phyloP scores from a whole-genome alignment of 2,329 filamentous ascomycete genomes.

The Aspergillus jensenii region DNA sequence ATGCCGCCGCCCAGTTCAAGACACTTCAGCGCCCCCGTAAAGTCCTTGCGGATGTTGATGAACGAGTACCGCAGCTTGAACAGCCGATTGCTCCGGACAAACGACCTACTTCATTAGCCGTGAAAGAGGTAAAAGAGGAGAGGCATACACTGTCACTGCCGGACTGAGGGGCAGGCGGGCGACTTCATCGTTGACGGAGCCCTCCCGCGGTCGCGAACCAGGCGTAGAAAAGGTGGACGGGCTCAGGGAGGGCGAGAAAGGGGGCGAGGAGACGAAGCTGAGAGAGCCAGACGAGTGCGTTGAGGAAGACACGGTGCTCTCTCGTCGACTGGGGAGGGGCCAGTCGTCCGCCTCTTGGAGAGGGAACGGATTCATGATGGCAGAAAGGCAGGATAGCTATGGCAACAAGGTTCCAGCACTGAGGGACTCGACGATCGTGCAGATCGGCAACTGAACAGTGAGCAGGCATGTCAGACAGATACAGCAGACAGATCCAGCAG shows the following conservation, averaged over 20 bases:
- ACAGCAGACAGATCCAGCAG: neutral
- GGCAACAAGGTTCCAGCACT: neutral
- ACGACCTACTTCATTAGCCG: constrained; percentile 28
- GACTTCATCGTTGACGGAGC: constrained; percentile 31
- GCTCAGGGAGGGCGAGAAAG: constrained; percentile 23
- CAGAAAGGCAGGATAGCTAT: neutral
- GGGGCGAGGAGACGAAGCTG: constrained; percentile 26
- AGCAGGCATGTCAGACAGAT: neutral
- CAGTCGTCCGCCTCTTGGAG: constrained; percentile 26
- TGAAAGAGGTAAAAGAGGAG: neutral
- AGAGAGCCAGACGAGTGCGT: constrained; percentile 28
- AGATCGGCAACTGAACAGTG: neutral
- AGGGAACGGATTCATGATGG: constrained; percentile 14
- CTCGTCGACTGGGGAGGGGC: constrained; percentile 26
- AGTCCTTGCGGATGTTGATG: constrained; percentile 42
- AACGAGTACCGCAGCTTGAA: constrained; percentile 42
- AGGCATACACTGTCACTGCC: constrained; percentile 34
- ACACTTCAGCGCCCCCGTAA: constrained; percentile 34
- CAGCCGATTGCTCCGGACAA: constrained; percentile 37
- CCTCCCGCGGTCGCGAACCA: constrained; percentile 27
- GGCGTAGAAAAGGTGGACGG: constrained; percentile 23
- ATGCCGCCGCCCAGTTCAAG: constrained; percentile 40
- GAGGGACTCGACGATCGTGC: neutral
- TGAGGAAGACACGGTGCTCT: constrained; percentile 26
- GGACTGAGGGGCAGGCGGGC: constrained; percentile 31